Percentiles rank a stretch among this genome's conserved stretches.
These are phyloP conservation scores for Pontederia crassipes DNA, from an alignment of 176 grass and related monocot species.

Conservation along the genomic window DNA sequence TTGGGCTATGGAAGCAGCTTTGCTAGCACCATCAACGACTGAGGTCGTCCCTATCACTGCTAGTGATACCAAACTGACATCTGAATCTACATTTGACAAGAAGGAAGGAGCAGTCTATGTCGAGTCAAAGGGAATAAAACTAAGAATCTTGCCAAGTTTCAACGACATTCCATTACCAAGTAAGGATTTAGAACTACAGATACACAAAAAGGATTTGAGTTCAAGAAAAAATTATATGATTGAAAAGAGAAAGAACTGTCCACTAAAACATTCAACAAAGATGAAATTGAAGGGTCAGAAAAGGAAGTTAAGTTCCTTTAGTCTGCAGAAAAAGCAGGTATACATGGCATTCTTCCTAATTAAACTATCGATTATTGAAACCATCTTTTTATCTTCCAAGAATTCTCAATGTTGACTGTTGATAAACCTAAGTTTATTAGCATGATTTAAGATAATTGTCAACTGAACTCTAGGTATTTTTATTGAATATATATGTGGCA, in stretches of 20 bases:
- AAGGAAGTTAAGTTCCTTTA: constrained; percentile 12
- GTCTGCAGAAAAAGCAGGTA: constrained; percentile 7
- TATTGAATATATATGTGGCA: no score
- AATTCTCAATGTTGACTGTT: no score
- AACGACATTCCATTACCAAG: constrained; percentile 15
- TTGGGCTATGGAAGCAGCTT: constrained; percentile 19
- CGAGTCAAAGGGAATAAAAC: constrained; percentile 91
- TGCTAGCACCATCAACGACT: background rate
- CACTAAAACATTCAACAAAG: background rate
- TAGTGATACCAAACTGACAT: background rate
- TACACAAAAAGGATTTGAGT: background rate
- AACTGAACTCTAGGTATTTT: no score
- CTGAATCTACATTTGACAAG: constrained; percentile 31
- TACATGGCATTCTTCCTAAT: background rate
- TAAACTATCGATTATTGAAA: background rate
- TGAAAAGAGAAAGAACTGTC: background rate
- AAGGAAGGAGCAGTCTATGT: constrained; percentile 78
- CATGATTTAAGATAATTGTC: no score
- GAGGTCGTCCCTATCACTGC: background rate
- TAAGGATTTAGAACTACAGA: background rate
- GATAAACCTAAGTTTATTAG: no score
- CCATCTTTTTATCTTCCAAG: background rate
- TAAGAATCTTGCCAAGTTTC: constrained; percentile 60
- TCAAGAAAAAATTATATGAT: constrained; percentile 1
- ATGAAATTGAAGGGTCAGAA: constrained; percentile 13